Percentiles rank a stretch among this genome's conserved stretches.
Evolutionary conservation across 129 eudicot genomes (phyloP).

Genomic region (Helichrysum umbraculigerum): DNA sequence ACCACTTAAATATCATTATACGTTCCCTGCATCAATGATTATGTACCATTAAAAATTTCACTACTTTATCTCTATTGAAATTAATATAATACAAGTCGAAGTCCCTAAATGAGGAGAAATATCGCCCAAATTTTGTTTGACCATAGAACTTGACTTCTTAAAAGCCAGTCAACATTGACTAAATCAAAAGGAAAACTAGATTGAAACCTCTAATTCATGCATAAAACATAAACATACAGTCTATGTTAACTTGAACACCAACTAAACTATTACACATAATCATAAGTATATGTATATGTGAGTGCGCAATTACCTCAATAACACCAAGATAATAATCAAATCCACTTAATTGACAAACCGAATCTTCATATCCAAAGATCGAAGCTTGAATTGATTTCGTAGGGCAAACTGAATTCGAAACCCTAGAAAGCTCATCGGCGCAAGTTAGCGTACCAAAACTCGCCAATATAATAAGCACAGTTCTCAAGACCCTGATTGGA

Average conservation of each 20-base stretch:
- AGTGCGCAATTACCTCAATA: conserved; percentile 49
- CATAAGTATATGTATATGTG: neutral
- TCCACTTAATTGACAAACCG: conserved; percentile 40
- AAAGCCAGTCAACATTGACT: conserved; percentile 17
- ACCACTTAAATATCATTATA: neutral
- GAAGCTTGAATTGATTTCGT: conserved; percentile 39
- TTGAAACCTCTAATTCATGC: conserved; percentile 4
- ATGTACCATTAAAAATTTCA: neutral
- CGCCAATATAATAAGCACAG: conserved; percentile 42
- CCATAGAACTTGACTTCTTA: conserved; percentile 12
- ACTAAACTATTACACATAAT: conserved; percentile 11
- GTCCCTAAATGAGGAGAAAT: neutral
- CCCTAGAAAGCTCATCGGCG: conserved; percentile 49
- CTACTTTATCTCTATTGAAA: too few relatives aligned
- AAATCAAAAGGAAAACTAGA: neutral
- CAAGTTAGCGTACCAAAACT: conserved; percentile 41
- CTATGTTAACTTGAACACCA: conserved; percentile 11
- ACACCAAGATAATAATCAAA: conserved; percentile 31
- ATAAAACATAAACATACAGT: neutral
- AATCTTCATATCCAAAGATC: conserved; percentile 40
- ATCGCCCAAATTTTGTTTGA: neutral
- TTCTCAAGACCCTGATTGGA: conserved; percentile 31
- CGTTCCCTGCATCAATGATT: neutral
- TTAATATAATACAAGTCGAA: neutral
- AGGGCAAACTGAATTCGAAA: conserved; percentile 42